A percentile compares a stretch with the other conserved stretches of the same genome.
These are phyloP conservation scores for Corymbia maculata DNA, from an alignment of 345 rosid genomes.

Conservation along the genomic window DNA sequence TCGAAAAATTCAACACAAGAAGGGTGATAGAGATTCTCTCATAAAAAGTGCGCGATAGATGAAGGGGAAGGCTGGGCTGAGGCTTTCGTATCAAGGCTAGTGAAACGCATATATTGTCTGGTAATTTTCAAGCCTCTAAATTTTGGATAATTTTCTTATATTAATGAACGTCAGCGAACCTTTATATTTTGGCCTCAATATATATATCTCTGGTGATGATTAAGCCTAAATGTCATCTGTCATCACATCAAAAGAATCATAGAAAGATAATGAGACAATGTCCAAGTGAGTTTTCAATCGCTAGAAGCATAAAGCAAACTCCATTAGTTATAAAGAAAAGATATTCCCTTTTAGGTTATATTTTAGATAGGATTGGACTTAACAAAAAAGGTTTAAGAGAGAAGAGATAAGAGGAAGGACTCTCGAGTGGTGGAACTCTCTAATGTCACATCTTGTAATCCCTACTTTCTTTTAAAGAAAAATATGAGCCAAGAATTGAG, in stretches of 20 bases:
- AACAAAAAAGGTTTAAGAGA: too few relatives aligned
- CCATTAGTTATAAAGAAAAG: not conserved
- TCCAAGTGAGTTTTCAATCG: not conserved
- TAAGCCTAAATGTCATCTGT: not conserved
- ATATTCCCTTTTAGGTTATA: not conserved
- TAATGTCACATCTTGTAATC: fast-evolving
- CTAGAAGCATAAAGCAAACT: not conserved
- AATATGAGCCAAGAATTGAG: too few relatives aligned
- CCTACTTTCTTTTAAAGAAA: too few relatives aligned
- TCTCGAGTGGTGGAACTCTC: too few relatives aligned
- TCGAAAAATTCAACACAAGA: not conserved
- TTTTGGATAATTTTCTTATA: not conserved
- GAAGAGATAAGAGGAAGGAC: too few relatives aligned
- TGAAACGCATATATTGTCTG: not conserved
- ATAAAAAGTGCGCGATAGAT: not conserved
- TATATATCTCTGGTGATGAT: not conserved
- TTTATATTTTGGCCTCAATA: not conserved
- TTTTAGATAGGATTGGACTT: not conserved
- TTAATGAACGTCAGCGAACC: not conserved
- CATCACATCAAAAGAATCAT: not conserved
- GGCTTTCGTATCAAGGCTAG: not conserved
- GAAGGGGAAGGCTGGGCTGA: not conserved
- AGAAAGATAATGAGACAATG: not conserved
- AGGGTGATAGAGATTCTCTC: not conserved
- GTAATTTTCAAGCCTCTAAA: not conserved